Evolutionary conservation across 192 early-diverging fungal genomes (phyloP).

Genomic region (Coemansia sp.): DNA sequence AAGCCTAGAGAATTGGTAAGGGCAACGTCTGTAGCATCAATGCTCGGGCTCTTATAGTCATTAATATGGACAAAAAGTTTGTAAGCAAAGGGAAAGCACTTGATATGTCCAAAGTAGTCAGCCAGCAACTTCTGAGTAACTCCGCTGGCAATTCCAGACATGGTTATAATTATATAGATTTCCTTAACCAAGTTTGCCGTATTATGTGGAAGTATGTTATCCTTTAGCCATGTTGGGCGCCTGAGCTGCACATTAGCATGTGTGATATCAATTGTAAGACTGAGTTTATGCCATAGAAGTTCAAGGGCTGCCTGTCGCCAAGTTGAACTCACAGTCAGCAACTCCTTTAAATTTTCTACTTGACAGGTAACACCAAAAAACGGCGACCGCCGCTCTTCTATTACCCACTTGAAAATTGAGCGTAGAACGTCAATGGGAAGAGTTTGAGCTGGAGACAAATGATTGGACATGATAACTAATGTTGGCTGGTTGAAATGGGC

Average conservation of each 20-base stretch:
- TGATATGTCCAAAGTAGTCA: too few relatives aligned
- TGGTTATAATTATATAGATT: not conserved
- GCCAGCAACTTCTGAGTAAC: too few relatives aligned
- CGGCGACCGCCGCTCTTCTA: not conserved
- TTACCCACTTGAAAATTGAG: not conserved
- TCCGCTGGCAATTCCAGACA: not conserved
- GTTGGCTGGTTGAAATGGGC: too few relatives aligned
- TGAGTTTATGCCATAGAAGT: not conserved
- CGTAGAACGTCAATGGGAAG: not conserved
- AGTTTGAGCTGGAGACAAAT: not conserved
- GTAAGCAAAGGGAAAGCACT: too few relatives aligned
- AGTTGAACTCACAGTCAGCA: not conserved
- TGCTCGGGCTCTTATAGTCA: too few relatives aligned
- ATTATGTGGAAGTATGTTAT: not conserved
- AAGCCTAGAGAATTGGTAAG: not conserved
- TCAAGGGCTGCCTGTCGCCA: not conserved
- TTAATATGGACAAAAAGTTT: too few relatives aligned
- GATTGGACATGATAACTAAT: not conserved
- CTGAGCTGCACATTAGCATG: too few relatives aligned
- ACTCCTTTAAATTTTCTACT: not conserved
- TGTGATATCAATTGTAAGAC: not conserved
- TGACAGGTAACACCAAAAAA: not conserved
- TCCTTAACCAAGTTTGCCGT: not conserved
- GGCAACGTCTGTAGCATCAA: not conserved
- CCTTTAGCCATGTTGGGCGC: not conserved